Base-by-base conservation (phyloP, 2,329 filamentous ascomycete species). In the Trichoderma cornu-damae region DNA sequence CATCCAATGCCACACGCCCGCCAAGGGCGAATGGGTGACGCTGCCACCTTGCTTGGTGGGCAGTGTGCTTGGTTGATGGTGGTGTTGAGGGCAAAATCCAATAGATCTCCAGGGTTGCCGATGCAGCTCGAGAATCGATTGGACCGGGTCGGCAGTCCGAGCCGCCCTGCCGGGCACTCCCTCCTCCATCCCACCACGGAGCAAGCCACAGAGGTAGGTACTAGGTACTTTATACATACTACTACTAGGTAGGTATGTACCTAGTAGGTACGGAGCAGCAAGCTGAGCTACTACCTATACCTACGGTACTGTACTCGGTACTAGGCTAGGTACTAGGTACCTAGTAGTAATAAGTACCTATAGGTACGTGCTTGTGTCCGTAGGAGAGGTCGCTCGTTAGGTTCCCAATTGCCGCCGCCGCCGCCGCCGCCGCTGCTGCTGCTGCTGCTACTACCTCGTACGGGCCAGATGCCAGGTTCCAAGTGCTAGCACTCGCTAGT, bases 91-190 rank as follows among this genome's bases (percentile, higher is more conserved):
- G 20, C 26, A 7, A n/a, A 55, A 37, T 38, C 42, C 51, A 55
- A 55, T 47, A 47, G 51, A 47, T 55, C 51, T 55, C 24, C 42
- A 55, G 51, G 51, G 51, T 55, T 46, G 51, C 42, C 24, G 38
- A 26, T 53, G 38, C 28, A 35, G 18, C 38, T 53, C 28, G 51
- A 55, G 11, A 55, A 28, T 55, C 51, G 40, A 55, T 55, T 55
- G 51, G 51, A 46, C 51, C 51, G 51, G 51, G 42, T 46, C 51
- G 14, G 22, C 42, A 44, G 42, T 47, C 51, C 51, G 51, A 51
- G 51, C 51, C 51, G 51, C 51, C 51, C 34, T 55, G 38, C 51
- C 51, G 51, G 42, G 48, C 55, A 43, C 26, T 30, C 38, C 26
- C 43, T 24, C 50, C 50, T 24, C n/a, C n/a, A n/a, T n/a, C 42